Evolutionary conservation across 1,139 yeast species (phyloP).

Genomic region (Hanseniaspora sp.): DNA sequence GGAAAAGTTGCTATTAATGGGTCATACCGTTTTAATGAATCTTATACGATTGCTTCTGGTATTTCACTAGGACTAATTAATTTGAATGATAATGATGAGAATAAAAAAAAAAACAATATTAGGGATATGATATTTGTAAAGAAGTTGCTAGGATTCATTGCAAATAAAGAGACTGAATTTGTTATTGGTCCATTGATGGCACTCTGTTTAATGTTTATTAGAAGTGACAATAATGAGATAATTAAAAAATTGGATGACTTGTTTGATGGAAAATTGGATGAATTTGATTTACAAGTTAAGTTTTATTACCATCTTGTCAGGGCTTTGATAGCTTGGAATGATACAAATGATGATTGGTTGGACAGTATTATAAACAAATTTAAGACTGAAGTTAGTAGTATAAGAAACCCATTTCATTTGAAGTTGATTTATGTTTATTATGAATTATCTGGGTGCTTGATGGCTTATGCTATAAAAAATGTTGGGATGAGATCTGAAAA

Average conservation of each 20-base stretch:
- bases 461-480: constrained; percentile 63
- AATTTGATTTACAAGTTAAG: constrained; percentile 66
- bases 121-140: constrained; percentile 4
- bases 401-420: constrained; percentile 32
- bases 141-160: not conserved
- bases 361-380: not conserved
- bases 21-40: constrained; percentile 47
- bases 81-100: constrained; percentile 40
- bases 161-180: not conserved
- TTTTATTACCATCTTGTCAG: constrained; percentile 58
- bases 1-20: constrained; percentile 51
- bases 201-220: not conserved
- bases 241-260: not conserved
- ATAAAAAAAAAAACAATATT: not conserved
- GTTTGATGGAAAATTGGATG: constrained; percentile 26
- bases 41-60: constrained; percentile 82
- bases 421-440: constrained; percentile 57
- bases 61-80: constrained; percentile 80
- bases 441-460: constrained; percentile 62
- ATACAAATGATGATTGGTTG: constrained; percentile 30
- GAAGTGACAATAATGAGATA: not conserved
- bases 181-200: not conserved
- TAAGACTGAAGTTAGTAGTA: constrained; percentile 24
- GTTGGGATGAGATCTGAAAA: constrained; percentile 56
- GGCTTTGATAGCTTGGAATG: constrained; percentile 71